Conservation (phyloP, 257 asterid species). For the Catharanthus roseus region DNA sequence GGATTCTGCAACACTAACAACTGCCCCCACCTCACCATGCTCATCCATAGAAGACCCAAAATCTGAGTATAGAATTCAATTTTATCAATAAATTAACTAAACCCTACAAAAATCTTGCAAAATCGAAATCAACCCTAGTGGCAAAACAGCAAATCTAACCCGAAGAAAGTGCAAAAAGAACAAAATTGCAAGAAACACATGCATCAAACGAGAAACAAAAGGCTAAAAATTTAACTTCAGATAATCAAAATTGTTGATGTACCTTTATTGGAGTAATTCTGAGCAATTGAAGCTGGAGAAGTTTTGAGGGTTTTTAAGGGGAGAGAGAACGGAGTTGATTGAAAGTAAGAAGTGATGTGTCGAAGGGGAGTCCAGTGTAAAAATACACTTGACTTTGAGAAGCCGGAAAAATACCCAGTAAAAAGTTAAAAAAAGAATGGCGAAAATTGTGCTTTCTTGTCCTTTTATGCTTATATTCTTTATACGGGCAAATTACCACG, state of each 20-base stretch:
- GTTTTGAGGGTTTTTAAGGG: conserved; percentile 28
- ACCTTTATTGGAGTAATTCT: conserved; percentile 35
- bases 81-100: conserved; percentile 22
- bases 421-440: background rate
- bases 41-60: conserved; percentile 39
- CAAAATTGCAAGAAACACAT: conserved; percentile 16
- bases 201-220: conserved; percentile 5
- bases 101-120: conserved; percentile 12
- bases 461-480: background rate
- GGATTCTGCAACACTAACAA: conserved; percentile 34
- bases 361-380: conserved; percentile 5
- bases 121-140: conserved; percentile 37
- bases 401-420: background rate
- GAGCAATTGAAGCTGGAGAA: conserved; percentile 29
- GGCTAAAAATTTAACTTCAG: conserved; percentile 5
- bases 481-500: background rate
- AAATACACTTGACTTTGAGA: conserved; percentile 1
- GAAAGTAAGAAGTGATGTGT: conserved; percentile 11
- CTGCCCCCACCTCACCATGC: conserved; percentile 44
- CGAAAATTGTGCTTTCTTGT: conserved; percentile 8
- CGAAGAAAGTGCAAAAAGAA: conserved; percentile 10
- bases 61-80: conserved; percentile 35
- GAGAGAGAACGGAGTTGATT: conserved; percentile 23
- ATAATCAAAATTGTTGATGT: background rate
- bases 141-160: conserved; percentile 25